phyloP scores from a whole-genome alignment of 2,329 filamentous ascomycete genomes.

The Pestalotiopsis sp. region DNA sequence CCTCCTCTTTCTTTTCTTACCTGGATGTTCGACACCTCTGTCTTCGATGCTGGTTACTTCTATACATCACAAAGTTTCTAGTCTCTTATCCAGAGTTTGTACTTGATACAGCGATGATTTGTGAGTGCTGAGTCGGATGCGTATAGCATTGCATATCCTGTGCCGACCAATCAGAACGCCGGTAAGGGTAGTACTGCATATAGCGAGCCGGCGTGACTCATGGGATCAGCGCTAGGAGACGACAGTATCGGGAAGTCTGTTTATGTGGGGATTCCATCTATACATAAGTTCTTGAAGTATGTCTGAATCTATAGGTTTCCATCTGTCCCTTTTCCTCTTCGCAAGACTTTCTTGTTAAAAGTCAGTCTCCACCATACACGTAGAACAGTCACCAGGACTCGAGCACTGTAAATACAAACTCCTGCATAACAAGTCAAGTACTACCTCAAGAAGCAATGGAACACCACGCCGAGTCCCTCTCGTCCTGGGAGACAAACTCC shows the following conservation, averaged over 20 bases:
- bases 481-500: slow-evolving; percentile 44
- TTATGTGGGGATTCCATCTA: not conserved
- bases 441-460: not conserved
- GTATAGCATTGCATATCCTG: not conserved
- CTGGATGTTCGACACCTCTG: too few species aligned
- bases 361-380: too few species aligned
- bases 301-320: not conserved
- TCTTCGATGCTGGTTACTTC: too few species aligned
- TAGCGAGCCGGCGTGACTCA: not conserved
- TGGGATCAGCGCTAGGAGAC: not conserved
- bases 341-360: too few species aligned
- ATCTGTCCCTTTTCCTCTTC: not conserved
- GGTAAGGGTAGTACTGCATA: not conserved
- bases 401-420: not conserved
- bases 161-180: not conserved
- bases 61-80: too few species aligned
- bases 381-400: not conserved
- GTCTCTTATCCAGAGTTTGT: too few species aligned
- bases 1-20: too few species aligned
- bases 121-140: not conserved
- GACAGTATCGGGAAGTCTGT: not conserved
- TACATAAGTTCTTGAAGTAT: not conserved
- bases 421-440: not conserved
- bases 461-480: slow-evolving; percentile 23
- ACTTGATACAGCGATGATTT: not conserved